phyloP scores from a whole-genome alignment of 1,284 basidiomycete genomes.

The Apiotrichum gamsii region DNA sequence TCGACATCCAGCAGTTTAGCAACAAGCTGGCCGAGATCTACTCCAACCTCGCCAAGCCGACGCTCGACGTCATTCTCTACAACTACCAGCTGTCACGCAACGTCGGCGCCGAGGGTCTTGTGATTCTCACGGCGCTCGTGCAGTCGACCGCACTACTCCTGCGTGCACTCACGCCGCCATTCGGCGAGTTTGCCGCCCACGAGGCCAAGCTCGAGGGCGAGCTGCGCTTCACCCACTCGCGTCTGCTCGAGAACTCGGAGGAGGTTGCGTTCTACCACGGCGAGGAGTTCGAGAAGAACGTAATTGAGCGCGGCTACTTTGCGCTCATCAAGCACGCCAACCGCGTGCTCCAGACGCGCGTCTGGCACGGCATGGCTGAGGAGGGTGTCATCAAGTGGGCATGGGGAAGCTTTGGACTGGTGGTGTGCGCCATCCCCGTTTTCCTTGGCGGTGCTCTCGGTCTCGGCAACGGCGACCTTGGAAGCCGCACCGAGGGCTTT shows the following conservation, averaged over 20 bases:
- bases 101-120: constrained; percentile 87
- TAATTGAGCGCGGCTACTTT: constrained; percentile 86
- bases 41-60: constrained; percentile 85
- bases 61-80: constrained; percentile 82
- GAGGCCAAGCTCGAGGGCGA: constrained; percentile 76
- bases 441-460: constrained; percentile 82
- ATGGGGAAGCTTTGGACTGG: constrained; percentile 90
- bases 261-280: constrained; percentile 92
- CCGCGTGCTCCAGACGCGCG: constrained; percentile 68
- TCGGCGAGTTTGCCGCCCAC: constrained; percentile 78
- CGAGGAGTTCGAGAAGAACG: constrained; percentile 83
- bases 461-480: constrained; percentile 60
- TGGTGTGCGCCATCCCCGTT: constrained; percentile 88
- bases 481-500: constrained; percentile 82
- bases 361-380: constrained; percentile 87
- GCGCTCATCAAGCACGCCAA: constrained; percentile 83
- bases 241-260: constrained; percentile 88
- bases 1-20: constrained; percentile 92
- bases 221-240: constrained; percentile 84
- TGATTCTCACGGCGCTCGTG: constrained; percentile 76
- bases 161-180: constrained; percentile 81
- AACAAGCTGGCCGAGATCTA: constrained; percentile 89
- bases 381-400: constrained; percentile 97
- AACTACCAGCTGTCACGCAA: constrained; percentile 92
- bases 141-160: constrained; percentile 70